These are phyloP conservation scores for Monosporascus sp. DNA, from an alignment of 2,329 filamentous ascomycete species.

Conservation along the genomic window DNA sequence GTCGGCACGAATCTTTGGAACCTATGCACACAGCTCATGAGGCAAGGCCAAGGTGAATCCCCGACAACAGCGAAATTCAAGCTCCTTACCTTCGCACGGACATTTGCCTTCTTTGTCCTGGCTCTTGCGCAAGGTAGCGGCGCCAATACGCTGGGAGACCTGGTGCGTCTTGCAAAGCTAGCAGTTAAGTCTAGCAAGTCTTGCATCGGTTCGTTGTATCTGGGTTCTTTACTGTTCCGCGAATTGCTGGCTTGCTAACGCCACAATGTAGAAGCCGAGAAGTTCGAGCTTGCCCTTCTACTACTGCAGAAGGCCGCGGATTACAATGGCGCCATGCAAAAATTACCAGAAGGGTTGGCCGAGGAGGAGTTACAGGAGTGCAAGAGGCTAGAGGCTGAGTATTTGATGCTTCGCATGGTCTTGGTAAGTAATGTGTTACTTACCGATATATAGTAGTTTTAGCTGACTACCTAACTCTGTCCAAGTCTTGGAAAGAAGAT, in stretches of 20 bases:
- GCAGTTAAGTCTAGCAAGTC: constrained; percentile 60
- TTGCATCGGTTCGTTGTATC: constrained; percentile 51
- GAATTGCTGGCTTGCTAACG: constrained; percentile 10
- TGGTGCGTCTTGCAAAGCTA: constrained; percentile 58
- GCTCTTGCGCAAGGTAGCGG: constrained; percentile 44
- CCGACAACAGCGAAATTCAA: constrained; percentile 16
- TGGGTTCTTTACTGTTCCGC: constrained; percentile 12
- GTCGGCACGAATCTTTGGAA: constrained; percentile 63
- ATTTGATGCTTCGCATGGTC: constrained; percentile 59
- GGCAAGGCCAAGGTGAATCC: constrained; percentile 23
- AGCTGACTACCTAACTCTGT: constrained; percentile 4
- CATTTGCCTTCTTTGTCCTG: constrained; percentile 64
- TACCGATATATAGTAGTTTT: constrained; percentile 4
- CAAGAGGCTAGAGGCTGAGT: constrained; percentile 50
- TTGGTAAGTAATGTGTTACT: constrained; percentile 46
- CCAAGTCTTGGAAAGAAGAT: constrained; percentile 68
- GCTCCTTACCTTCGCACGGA: constrained; percentile 36
- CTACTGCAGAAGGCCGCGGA: constrained; percentile 60
- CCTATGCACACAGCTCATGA: constrained; percentile 48
- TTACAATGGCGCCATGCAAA: constrained; percentile 41
- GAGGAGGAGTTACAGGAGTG: constrained; percentile 26
- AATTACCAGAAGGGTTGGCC: constrained; percentile 19
- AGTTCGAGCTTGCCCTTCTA: constrained; percentile 53
- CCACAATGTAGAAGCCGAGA: constrained; percentile 38
- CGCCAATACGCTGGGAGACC: constrained; percentile 27